Evolutionary conservation across 2,329 filamentous ascomycete species (phyloP), one percentile per base, ranked within the genome.

Genomic region (Cladophialophora exuberans): DNA sequence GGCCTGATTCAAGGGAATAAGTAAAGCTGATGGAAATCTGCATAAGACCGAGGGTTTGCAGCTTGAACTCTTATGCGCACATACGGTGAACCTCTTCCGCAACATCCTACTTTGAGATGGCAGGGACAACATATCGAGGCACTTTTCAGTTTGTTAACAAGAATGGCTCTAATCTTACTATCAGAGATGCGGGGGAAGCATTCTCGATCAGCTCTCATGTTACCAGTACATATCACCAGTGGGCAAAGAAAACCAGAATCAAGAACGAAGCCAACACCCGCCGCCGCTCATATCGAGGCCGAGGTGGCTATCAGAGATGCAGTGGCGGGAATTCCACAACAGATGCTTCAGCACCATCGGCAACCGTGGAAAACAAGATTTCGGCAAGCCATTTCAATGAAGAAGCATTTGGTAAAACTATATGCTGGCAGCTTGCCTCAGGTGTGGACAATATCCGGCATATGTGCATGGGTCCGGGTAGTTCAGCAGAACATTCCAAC

Each of bases 141-240:
- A 15, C 47, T 6, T 56, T 56, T 25, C 47, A 62, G 26, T 47
- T 59, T 23, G 56, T 59, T 26, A 41, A 38, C 26, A 56, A 59
- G 22, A 31, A 56, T 28, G 46, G 53, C 17, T 54, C 51, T 10
- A 58, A 58, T n/a, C 18, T 58, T 6, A 55, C 38, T 17, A 35
- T 15, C 18, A 45, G 41, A n/a, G 26, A 56, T 18, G 18, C 54
- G 7, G 47, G 52, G 11, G 54, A 56, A 15, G 48, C 47, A 6
- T 56, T 56, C 18, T 44, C 26, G 7, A 56, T 56, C 48, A 56
- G 54, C 31, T 56, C 54, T 15, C 54, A 56, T 28, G 54, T 56
- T n/a, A 47, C 54, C 4, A 52, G 47, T 25, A 56, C 46, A 26
- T 56, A 56, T 39, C 52, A 52, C 23, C 54, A 33, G 6, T 56